Conservation (phyloP, 1,284 basidiomycete species). For the Amylostereum areolatum region DNA sequence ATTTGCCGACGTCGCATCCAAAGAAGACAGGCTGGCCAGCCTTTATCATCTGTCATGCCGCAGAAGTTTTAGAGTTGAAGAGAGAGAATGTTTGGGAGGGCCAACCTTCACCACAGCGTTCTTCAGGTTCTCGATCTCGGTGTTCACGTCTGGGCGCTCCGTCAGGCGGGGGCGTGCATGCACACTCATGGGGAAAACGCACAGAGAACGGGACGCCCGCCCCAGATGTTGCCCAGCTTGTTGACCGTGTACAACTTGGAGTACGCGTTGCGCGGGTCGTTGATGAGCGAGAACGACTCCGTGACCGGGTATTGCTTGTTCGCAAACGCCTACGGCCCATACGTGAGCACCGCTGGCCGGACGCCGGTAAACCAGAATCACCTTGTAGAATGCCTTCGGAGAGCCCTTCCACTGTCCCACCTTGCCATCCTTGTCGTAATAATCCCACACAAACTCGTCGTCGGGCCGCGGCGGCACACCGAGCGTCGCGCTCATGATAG, state of each 20-base stretch:
- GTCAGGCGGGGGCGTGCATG: no score
- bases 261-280: conserved; percentile 87
- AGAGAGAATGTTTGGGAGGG: no score
- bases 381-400: conserved; percentile 72
- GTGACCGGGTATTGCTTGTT: conserved; percentile 33
- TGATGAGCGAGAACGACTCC: conserved; percentile 87
- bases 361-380: not conserved
- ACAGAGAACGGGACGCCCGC: conserved; percentile 79
- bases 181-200: no score
- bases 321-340: conserved; percentile 9
- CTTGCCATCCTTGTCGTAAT: conserved; percentile 79
- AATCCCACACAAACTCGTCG: conserved; percentile 81
- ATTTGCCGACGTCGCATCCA: conserved; percentile 86
- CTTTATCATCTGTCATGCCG: conserved; percentile 70
- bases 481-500: conserved; percentile 80
- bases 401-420: conserved; percentile 74
- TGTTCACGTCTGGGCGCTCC: conserved; percentile 86
- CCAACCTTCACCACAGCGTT: conserved; percentile 65
- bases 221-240: conserved; percentile 89
- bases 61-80: conserved; percentile 1
- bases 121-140: conserved; percentile 77
- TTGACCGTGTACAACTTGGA: conserved; percentile 89
- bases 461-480: conserved; percentile 78
- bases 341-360: conserved; percentile 6
- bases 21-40: conserved; percentile 92